Evolutionary conservation across 148 eudicot genomes (phyloP).

Genomic region (Talinum fruticosum): DNA sequence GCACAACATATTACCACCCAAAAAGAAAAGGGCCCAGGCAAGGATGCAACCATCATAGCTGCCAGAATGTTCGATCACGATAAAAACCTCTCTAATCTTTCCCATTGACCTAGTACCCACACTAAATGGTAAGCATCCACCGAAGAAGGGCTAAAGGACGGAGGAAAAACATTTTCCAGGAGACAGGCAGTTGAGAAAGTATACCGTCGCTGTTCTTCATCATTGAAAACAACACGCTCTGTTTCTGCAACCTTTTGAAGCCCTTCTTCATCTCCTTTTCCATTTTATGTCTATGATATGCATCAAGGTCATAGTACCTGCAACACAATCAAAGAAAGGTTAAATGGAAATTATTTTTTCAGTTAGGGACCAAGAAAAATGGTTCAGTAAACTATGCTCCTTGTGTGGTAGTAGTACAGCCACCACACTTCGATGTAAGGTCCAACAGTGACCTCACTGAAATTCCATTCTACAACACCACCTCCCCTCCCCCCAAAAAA

Average conservation of each 20-base stretch:
- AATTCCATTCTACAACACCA: background rate
- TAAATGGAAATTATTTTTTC: background rate
- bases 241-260: slow-evolving; percentile 38
- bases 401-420: background rate
- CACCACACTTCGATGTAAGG: background rate
- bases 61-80: background rate
- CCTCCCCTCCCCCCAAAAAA: background rate
- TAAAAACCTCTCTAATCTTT: background rate
- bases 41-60: background rate
- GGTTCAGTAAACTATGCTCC: background rate
- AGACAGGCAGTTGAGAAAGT: background rate
- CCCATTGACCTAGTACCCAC: background rate
- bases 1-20: background rate
- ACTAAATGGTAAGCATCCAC: background rate
- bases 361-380: no score
- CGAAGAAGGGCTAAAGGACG: background rate
- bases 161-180: background rate
- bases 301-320: slow-evolving; percentile 91
- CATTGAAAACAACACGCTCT: slow-evolving; percentile 77
- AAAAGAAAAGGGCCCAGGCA: background rate
- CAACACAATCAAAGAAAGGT: slow-evolving; percentile 25
- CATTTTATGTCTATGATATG: slow-evolving; percentile 58
- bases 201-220: slow-evolving; percentile 93
- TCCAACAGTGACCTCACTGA: background rate
- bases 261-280: slow-evolving; percentile 75